Evolutionary conservation across 768 basidiomycete species (phyloP).

Genomic region (Russula vinacea): DNA sequence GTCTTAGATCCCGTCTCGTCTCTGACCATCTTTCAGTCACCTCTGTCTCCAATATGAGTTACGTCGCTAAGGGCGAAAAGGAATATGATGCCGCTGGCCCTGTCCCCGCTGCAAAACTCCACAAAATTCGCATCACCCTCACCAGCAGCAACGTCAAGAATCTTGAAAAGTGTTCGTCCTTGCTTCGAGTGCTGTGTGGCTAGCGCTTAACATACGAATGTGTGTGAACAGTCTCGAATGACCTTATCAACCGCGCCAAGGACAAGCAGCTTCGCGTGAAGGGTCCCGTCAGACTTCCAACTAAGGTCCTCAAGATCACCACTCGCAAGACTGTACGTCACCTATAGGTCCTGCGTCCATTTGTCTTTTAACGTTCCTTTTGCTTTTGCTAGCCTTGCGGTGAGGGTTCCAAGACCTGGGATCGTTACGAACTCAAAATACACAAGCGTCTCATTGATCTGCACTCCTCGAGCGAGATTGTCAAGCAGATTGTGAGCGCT

Average conservation of each 20-base stretch:
- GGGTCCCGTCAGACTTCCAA: slow-evolving; percentile 97
- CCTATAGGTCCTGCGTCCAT: not conserved
- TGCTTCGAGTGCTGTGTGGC: not conserved
- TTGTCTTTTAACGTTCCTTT: slow-evolving; percentile 2
- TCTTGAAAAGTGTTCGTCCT: slow-evolving; percentile 88
- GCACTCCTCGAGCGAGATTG: slow-evolving; percentile 97
- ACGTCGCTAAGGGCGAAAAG: slow-evolving; percentile 98
- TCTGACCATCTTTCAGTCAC: slow-evolving; percentile 43
- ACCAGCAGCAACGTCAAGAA: slow-evolving; percentile 97
- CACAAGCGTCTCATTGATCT: slow-evolving; percentile 99
- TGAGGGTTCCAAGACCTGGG: slow-evolving; percentile 99
- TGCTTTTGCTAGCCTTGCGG: slow-evolving; percentile 75
- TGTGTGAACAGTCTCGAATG: slow-evolving; percentile 69
- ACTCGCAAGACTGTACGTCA: slow-evolving; percentile 92
- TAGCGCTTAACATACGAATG: not conserved
- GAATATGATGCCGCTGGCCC: slow-evolving; percentile 93
- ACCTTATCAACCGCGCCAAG: slow-evolving; percentile 98
- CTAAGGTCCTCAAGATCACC: slow-evolving; percentile 98
- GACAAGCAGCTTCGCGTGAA: slow-evolving; percentile 99
- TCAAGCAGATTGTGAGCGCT: slow-evolving; percentile 94
- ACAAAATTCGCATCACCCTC: slow-evolving; percentile 99
- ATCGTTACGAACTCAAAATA: slow-evolving; percentile 97
- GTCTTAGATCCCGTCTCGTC: not conserved
- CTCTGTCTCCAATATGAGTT: slow-evolving; percentile 69
- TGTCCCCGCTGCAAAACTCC: slow-evolving; percentile 85